These are phyloP conservation scores for Leccinum subgranulosum DNA, from an alignment of 768 basidiomycete genomes.

Conservation along the genomic window DNA sequence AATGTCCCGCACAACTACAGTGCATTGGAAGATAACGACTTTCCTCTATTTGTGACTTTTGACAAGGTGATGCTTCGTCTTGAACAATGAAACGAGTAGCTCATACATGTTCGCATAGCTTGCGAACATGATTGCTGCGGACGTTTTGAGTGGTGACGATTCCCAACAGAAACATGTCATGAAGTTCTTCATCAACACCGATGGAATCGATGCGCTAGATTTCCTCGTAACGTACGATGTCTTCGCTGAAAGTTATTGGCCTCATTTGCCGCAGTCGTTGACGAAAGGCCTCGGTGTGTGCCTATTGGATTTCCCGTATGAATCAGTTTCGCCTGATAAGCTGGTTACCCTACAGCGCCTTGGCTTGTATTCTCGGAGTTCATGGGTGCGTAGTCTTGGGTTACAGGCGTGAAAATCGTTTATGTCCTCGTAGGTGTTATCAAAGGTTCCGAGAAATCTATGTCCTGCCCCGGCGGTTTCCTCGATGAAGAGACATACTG, in stretches of 20 bases:
- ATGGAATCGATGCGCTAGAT: slow-evolving; percentile 17
- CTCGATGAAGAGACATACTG: slow-evolving; percentile 46
- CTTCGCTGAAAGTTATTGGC: slow-evolving; percentile 57
- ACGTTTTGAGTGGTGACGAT: slow-evolving; percentile 13
- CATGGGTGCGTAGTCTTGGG: slow-evolving; percentile 41
- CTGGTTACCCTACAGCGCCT: slow-evolving; percentile 41
- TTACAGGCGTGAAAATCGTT: neutral
- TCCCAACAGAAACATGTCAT: slow-evolving; percentile 2
- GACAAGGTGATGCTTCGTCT: slow-evolving; percentile 43
- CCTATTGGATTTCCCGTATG: neutral
- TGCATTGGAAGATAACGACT: slow-evolving; percentile 54
- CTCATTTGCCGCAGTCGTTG: slow-evolving; percentile 49
- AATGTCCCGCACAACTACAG: slow-evolving; percentile 48
- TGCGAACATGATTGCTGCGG: slow-evolving; percentile 24
- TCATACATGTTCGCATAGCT: slow-evolving; percentile 10
- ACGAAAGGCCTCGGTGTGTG: slow-evolving; percentile 51
- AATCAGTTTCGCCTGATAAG: neutral
- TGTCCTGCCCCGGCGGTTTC: slow-evolving; percentile 33
- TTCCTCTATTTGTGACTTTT: slow-evolving; percentile 69
- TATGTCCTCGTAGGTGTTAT: slow-evolving; percentile 48
- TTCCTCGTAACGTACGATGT: slow-evolving; percentile 41
- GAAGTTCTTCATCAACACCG: slow-evolving; percentile 12
- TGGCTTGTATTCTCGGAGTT: slow-evolving; percentile 63
- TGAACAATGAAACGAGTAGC: neutral
- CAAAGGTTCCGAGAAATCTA: slow-evolving; percentile 58